Conservation (phyloP, 2,329 filamentous ascomycete species). For the Diaporthe ampelina region DNA sequence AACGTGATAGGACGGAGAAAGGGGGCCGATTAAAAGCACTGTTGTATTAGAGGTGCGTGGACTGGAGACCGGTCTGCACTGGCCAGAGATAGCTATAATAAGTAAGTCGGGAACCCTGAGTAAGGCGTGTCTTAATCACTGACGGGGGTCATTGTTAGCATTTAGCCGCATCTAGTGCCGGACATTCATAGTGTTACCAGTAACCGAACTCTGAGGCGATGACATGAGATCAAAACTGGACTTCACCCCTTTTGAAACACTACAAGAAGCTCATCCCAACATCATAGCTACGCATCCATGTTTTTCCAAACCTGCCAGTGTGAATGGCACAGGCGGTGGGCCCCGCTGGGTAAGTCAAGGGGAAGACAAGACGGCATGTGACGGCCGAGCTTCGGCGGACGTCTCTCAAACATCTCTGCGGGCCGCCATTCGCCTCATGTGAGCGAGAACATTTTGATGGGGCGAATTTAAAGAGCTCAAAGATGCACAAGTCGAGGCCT, state of each 20-base stretch:
- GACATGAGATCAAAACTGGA: neutral
- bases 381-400: neutral
- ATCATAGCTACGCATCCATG: neutral
- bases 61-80: neutral
- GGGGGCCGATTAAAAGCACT: neutral
- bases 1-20: neutral
- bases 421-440: neutral
- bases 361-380: conserved; percentile 9
- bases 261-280: neutral
- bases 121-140: too few relatives aligned
- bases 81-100: neutral
- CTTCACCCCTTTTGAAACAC: neutral
- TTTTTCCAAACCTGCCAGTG: neutral
- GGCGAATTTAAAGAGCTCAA: neutral
- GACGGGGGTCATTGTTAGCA: neutral
- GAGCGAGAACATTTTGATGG: neutral
- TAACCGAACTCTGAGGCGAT: neutral
- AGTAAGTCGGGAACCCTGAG: too few relatives aligned
- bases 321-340: neutral
- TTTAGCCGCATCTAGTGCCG: too few relatives aligned
- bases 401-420: neutral
- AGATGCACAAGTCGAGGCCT: too few relatives aligned
- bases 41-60: neutral
- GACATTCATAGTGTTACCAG: neutral
- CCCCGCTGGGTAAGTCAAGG: neutral